phyloP scores from a whole-genome alignment of 768 basidiomycete genomes.

The Calocera cornea region DNA sequence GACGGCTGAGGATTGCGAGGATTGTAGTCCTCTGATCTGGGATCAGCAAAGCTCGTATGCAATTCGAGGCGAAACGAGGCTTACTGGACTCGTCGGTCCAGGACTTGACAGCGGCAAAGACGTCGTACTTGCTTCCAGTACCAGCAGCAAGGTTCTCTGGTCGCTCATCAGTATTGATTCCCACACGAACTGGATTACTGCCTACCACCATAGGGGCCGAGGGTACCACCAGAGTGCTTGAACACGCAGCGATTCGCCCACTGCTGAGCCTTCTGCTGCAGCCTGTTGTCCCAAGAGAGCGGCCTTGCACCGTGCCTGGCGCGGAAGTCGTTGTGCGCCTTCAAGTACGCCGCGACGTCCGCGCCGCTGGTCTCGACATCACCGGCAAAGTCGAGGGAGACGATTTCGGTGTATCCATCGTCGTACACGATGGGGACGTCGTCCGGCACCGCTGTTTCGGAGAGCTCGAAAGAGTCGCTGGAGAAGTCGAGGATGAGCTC shows the following conservation, averaged over 20 bases:
- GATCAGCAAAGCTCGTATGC: neutral
- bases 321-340: conserved; percentile 49
- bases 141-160: conserved; percentile 68
- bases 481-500: neutral
- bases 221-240: conserved; percentile 51
- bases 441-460: neutral
- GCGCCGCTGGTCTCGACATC: conserved; percentile 26
- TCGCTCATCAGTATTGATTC: neutral
- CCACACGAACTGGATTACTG: neutral
- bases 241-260: conserved; percentile 60
- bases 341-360: conserved; percentile 33
- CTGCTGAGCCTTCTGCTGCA: conserved; percentile 49
- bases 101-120: conserved; percentile 36
- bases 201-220: conserved; percentile 51
- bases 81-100: conserved; percentile 60
- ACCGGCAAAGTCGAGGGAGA: conserved; percentile 21
- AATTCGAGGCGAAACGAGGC: too few species aligned
- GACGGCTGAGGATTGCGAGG: conserved; percentile 35
- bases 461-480: neutral
- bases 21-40: conserved; percentile 37
- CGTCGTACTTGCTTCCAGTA: conserved; percentile 39
- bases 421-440: neutral
- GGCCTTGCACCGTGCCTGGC: conserved; percentile 47
- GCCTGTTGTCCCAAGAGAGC: conserved; percentile 48
- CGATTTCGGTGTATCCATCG: neutral